Evolutionary conservation across 495 filamentous ascomycete species (phyloP).

Genomic region (Tetracladium setigerum): DNA sequence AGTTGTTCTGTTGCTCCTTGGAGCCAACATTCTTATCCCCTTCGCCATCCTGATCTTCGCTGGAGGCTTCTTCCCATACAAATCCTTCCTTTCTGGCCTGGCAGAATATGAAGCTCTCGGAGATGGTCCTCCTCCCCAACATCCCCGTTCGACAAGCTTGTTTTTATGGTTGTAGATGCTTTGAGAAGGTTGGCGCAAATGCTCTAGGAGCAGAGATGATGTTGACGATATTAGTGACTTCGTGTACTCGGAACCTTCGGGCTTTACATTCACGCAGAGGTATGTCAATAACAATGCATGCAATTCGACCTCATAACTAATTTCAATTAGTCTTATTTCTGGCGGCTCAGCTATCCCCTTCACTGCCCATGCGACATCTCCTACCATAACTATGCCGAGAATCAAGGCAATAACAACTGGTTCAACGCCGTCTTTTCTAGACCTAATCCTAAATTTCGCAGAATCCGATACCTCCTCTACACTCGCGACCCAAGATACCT

Average conservation of each 20-base stretch:
- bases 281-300: slow-evolving; percentile 29
- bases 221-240: slow-evolving; percentile 63
- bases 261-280: slow-evolving; percentile 88
- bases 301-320: slow-evolving; percentile 12
- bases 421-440: slow-evolving; percentile 91
- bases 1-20: slow-evolving; percentile 33
- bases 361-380: slow-evolving; percentile 90
- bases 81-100: slow-evolving; percentile 79
- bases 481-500: slow-evolving; percentile 83
- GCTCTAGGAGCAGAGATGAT: neutral
- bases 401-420: slow-evolving; percentile 97
- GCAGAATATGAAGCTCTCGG: slow-evolving; percentile 51
- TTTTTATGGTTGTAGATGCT: slow-evolving; percentile 98
- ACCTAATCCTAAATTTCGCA: slow-evolving; percentile 94
- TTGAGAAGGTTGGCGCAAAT: slow-evolving; percentile 61
- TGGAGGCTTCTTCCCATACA: slow-evolving; percentile 95
- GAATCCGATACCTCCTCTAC: slow-evolving; percentile 87
- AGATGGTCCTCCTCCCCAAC: slow-evolving; percentile 40
- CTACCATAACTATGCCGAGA: slow-evolving; percentile 97
- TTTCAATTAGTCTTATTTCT: slow-evolving; percentile 62
- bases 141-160: slow-evolving; percentile 76
- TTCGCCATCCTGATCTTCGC: slow-evolving; percentile 76
- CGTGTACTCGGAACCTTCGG: slow-evolving; percentile 73
- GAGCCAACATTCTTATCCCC: slow-evolving; percentile 71
- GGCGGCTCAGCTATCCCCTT: slow-evolving; percentile 81